These are phyloP conservation scores for Thalia dealbata DNA, from an alignment of 176 grass and related monocot species.

Conservation along the genomic window DNA sequence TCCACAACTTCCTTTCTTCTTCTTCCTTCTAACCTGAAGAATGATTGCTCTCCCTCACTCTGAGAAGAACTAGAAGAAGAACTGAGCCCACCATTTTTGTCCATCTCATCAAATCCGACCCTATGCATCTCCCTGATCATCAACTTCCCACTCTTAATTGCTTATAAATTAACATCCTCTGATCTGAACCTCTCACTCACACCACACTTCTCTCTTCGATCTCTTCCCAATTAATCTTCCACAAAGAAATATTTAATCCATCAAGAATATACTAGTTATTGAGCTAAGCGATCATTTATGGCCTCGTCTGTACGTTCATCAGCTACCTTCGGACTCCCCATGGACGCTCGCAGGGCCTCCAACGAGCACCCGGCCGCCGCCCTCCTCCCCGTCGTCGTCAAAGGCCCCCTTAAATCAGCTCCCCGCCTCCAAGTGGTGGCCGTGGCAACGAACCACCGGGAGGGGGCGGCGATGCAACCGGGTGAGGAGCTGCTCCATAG, in stretches of 20 bases:
- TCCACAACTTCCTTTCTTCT: no score
- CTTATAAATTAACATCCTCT: neutral
- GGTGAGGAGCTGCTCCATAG: neutral
- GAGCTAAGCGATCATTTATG: constrained; percentile 29
- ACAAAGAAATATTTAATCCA: no score
- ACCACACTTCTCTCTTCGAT: neutral
- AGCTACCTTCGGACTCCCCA: constrained; percentile 36
- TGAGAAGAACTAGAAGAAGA: no score
- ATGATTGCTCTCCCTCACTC: no score
- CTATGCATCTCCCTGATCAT: neutral
- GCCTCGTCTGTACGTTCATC: constrained; percentile 47
- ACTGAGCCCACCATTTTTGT: neutral
- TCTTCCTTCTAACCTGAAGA: no score
- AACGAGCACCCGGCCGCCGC: constrained; percentile 18
- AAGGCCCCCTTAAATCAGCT: neutral
- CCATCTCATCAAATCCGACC: neutral
- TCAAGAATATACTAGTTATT: no score
- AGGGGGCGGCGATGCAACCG: neutral
- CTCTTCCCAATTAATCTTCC: neutral
- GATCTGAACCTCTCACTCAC: neutral
- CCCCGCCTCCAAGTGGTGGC: neutral
- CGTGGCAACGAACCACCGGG: neutral
- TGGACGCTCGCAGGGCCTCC: constrained; percentile 32
- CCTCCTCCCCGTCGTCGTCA: constrained; percentile 14
- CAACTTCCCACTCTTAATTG: neutral